Percentiles rank a stretch among this genome's conserved stretches.
Conservation (phyloP, 352 stramenopile species). For the Globisporangium cederbergense region DNA sequence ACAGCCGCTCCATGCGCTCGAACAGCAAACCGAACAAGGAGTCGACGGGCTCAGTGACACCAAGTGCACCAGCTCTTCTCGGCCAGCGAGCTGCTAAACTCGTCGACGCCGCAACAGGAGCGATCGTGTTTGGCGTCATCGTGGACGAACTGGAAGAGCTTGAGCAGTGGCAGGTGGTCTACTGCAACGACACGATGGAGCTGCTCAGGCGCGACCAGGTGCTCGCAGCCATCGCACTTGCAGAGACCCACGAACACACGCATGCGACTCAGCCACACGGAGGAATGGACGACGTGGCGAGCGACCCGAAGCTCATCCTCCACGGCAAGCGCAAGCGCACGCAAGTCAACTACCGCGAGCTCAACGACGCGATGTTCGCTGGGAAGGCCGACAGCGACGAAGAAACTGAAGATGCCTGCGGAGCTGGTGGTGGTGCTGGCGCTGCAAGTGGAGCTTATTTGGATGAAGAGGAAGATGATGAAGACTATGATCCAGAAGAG, state of each 20-base stretch:
- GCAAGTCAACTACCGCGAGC: constrained; percentile 72
- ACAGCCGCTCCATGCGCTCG: constrained; percentile 26
- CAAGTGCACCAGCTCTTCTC: constrained; percentile 16
- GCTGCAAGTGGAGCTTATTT: constrained; percentile 8
- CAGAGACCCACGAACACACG: constrained; percentile 20
- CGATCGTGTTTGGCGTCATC: constrained; percentile 50
- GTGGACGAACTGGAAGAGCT: constrained; percentile 22
- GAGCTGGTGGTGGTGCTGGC: constrained; percentile 7
- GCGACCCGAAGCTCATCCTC: constrained; percentile 46
- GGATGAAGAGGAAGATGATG: constrained; percentile 15
- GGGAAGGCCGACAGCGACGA: constrained; percentile 56
- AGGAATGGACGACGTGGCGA: constrained; percentile 7
- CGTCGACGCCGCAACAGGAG: constrained; percentile 21
- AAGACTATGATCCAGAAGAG: constrained; percentile 10
- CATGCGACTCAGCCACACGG: not conserved
- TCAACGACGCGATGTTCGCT: constrained; percentile 79
- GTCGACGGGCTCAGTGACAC: not conserved
- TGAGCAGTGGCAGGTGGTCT: constrained; percentile 52
- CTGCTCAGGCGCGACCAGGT: constrained; percentile 30
- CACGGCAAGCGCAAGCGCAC: constrained; percentile 77
- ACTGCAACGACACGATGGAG: constrained; percentile 45
- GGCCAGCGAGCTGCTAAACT: constrained; percentile 44
- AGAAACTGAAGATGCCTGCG: constrained; percentile 24
- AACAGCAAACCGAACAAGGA: constrained; percentile 4
- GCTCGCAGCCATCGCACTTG: constrained; percentile 30